phyloP scores from a whole-genome alignment of 2,329 filamentous ascomycete genomes.

The Hypoxylon sp. region DNA sequence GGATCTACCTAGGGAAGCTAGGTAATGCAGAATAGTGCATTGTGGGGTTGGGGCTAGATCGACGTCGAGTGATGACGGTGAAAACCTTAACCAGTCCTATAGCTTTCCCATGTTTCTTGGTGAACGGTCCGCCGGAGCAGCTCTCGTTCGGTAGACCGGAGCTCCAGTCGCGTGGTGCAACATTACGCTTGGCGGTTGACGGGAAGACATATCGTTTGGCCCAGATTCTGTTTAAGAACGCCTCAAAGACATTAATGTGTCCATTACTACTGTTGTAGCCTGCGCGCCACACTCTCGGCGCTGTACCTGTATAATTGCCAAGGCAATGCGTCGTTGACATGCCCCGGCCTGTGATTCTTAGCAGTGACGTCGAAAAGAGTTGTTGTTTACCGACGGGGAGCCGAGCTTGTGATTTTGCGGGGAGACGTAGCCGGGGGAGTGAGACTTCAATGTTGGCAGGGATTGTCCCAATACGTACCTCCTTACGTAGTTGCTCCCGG shows the following conservation, averaged over 20 bases:
- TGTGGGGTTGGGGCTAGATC: constrained; percentile 42
- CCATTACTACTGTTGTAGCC: not conserved
- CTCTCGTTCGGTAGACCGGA: constrained; percentile 44
- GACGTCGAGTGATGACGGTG: constrained; percentile 38
- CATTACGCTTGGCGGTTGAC: constrained; percentile 22
- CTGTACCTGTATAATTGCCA: not conserved
- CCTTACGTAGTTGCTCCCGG: constrained; percentile 26
- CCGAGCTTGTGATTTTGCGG: constrained; percentile 72
- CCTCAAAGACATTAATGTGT: not conserved
- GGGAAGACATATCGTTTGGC: constrained; percentile 15
- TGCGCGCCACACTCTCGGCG: constrained; percentile 7
- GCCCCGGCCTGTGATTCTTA: constrained; percentile 48
- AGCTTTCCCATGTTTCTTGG: constrained; percentile 7
- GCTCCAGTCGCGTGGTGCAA: constrained; percentile 33
- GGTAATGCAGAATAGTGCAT: constrained; percentile 12
- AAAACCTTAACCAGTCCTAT: constrained; percentile 28
- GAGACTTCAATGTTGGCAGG: constrained; percentile 32
- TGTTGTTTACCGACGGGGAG: constrained; percentile 61
- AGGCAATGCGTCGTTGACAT: constrained; percentile 12
- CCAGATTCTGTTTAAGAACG: not conserved
- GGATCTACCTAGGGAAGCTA: constrained; percentile 14
- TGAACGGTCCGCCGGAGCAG: constrained; percentile 43
- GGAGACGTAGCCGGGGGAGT: constrained; percentile 48
- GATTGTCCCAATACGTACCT: constrained; percentile 17
- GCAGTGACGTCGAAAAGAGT: constrained; percentile 50